phyloP scores from a whole-genome alignment of 345 rosid species.

The Linum trigynum region DNA sequence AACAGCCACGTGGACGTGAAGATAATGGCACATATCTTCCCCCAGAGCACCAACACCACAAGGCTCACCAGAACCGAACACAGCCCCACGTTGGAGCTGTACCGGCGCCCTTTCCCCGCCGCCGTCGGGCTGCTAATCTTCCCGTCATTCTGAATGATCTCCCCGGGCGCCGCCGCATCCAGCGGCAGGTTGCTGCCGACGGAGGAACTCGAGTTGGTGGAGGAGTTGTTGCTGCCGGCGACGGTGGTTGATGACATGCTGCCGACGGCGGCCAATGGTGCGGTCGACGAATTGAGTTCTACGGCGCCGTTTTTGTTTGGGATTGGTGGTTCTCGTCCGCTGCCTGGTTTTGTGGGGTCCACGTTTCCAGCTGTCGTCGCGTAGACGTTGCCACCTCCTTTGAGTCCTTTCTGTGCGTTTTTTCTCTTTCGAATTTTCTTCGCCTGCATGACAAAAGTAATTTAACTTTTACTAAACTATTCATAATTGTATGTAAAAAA shows the following conservation, averaged over 20 bases:
- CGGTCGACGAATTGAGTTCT: background rate
- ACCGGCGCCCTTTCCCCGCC: conserved; percentile 10
- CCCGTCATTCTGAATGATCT: too few species aligned
- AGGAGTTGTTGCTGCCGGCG: background rate
- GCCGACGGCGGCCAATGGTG: background rate
- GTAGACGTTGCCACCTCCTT: background rate
- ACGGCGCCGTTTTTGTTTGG: background rate
- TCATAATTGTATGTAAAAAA: too few species aligned
- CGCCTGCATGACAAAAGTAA: background rate
- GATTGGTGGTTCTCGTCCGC: background rate
- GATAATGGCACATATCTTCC: conserved; percentile 40
- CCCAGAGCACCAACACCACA: conserved; percentile 35
- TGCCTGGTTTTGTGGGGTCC: background rate
- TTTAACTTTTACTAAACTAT: too few species aligned
- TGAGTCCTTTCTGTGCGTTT: background rate
- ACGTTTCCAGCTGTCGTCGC: background rate
- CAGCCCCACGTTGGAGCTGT: conserved; percentile 4
- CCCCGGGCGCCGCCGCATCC: too few species aligned
- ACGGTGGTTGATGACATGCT: background rate
- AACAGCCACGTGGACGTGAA: conserved; percentile 42
- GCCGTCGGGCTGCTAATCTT: background rate
- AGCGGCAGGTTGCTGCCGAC: background rate
- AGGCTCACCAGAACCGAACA: conserved; percentile 29
- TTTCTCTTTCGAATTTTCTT: background rate
- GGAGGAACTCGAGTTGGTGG: conserved; percentile 3